A percentile compares a stretch with the other conserved stretches of the same genome.
Evolutionary conservation across 2,329 filamentous ascomycete species (phyloP).

Genomic region (Monosporascus sp.): DNA sequence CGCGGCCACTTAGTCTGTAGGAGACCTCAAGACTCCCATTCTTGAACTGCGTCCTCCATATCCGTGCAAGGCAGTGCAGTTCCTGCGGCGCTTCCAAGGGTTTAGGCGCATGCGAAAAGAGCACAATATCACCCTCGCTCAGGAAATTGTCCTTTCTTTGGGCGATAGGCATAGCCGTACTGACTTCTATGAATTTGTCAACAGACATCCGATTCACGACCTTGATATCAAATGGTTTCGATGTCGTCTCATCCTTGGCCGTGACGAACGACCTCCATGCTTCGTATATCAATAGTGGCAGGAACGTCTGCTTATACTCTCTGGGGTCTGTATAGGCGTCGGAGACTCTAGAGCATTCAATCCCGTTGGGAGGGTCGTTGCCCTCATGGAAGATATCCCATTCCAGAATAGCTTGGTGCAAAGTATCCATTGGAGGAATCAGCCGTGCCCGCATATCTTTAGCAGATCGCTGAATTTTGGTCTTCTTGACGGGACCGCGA

Average conservation of each 20-base stretch:
- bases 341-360: conserved; percentile 69
- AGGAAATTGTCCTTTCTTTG: conserved; percentile 68
- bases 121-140: conserved; percentile 80
- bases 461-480: conserved; percentile 70
- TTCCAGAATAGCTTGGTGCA: conserved; percentile 80
- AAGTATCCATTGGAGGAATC: conserved; percentile 76
- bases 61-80: conserved; percentile 79
- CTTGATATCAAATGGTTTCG: conserved; percentile 80
- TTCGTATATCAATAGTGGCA: conserved; percentile 84
- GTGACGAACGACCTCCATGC: conserved; percentile 94
- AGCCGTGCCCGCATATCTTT: conserved; percentile 94
- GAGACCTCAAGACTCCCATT: conserved; percentile 77
- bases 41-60: conserved; percentile 75
- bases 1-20: conserved; percentile 70
- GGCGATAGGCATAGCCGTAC: conserved; percentile 67
- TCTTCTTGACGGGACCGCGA: conserved; percentile 75
- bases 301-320: conserved; percentile 84
- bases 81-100: conserved; percentile 62
- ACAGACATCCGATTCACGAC: conserved; percentile 83
- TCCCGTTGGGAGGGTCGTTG: conserved; percentile 74
- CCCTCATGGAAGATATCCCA: conserved; percentile 95
- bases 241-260: conserved; percentile 77
- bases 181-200: conserved; percentile 89
- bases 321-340: conserved; percentile 70
- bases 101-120: conserved; percentile 69